Conservation (phyloP, 495 filamentous ascomycete genomes). For the Parmelia sp. region DNA sequence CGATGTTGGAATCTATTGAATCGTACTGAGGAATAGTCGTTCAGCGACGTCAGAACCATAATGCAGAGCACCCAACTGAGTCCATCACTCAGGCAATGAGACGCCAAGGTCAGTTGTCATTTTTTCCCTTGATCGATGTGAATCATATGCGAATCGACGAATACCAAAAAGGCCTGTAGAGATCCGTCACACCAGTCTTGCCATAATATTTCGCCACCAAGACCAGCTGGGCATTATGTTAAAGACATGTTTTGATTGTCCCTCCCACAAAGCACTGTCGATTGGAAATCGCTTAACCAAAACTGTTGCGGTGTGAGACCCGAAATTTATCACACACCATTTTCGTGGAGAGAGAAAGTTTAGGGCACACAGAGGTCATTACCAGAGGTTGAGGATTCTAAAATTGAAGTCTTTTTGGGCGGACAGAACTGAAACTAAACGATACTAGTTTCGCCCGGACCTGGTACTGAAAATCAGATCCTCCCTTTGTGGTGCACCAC, state of each 20-base stretch:
- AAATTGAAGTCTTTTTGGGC: not conserved
- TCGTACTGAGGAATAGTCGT: slow-evolving; percentile 3
- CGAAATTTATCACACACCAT: not conserved
- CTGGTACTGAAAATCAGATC: not conserved
- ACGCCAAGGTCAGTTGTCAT: not conserved
- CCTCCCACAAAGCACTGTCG: not conserved
- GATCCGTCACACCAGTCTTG: not conserved
- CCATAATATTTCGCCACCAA: not conserved
- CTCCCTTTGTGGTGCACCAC: not conserved
- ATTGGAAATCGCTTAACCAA: not conserved
- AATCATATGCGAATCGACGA: not conserved
- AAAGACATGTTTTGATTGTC: not conserved
- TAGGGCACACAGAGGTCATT: not conserved
- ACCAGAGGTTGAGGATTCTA: not conserved
- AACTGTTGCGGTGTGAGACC: too few relatives aligned
- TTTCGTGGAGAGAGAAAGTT: too few relatives aligned
- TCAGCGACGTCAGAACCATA: not conserved
- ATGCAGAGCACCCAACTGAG: not conserved
- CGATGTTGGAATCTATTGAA: slow-evolving; percentile 55
- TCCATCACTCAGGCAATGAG: not conserved
- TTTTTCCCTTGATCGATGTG: too few relatives aligned
- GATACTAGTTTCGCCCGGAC: not conserved
- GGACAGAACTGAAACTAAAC: not conserved
- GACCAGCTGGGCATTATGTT: not conserved
- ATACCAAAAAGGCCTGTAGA: not conserved